A percentile compares a stretch with the other conserved stretches of the same genome.
phyloP scores from a whole-genome alignment of 116 monocot genomes.

The Dioscorea cayenensis region DNA sequence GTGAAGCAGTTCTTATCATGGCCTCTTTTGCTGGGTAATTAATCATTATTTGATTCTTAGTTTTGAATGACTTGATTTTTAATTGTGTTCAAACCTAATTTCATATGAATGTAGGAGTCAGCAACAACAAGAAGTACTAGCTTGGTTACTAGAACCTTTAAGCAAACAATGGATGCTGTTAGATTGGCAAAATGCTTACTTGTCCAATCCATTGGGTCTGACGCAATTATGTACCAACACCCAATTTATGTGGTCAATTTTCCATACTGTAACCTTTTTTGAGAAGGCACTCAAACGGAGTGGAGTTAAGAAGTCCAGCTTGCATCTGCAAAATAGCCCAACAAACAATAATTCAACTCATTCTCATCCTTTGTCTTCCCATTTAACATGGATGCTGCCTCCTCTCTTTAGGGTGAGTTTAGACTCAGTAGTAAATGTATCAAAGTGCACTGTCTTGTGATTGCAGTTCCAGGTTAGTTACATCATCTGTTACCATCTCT shows the following conservation, averaged over 20 bases:
- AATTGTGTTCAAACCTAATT: background rate
- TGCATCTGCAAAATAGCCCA: conserved; percentile 24
- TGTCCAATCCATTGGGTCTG: conserved; percentile 78
- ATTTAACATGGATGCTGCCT: conserved; percentile 95
- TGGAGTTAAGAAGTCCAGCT: conserved; percentile 59
- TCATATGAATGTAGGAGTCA: conserved; percentile 49
- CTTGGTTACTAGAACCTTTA: conserved; percentile 90
- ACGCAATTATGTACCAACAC: conserved; percentile 49
- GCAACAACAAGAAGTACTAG: conserved; percentile 89
- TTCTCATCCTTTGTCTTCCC: conserved; percentile 77
- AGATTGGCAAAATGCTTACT: conserved; percentile 89
- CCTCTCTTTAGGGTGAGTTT: conserved; percentile 75
- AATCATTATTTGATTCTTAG: background rate
- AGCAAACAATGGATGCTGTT: conserved; percentile 78
- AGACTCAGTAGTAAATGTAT: background rate
- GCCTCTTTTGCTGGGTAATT: conserved; percentile 82
- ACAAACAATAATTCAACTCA: conserved; percentile 20
- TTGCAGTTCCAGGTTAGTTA: background rate
- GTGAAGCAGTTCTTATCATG: conserved; percentile 98
- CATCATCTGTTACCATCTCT: background rate
- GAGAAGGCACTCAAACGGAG: conserved; percentile 96
- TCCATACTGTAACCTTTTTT: conserved; percentile 85
- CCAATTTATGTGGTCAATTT: conserved; percentile 93
- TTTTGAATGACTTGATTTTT: background rate
- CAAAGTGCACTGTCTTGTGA: background rate